Evolutionary conservation across 1,284 basidiomycete species (phyloP).

Genomic region (Chondrostereum purpureum): DNA sequence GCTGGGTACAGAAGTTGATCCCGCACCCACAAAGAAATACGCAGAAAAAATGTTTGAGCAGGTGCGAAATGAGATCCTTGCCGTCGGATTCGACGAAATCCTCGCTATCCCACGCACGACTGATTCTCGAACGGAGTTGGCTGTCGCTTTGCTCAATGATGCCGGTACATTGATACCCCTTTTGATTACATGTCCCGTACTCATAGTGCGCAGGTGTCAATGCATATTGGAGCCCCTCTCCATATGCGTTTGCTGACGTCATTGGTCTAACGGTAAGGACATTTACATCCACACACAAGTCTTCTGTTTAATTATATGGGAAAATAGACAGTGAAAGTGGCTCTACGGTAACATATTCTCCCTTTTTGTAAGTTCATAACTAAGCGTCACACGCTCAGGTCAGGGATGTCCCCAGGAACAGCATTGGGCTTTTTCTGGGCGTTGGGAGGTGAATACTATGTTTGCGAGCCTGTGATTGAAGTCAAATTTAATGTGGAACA

Average conservation of each 20-base stretch:
- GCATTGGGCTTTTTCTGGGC: constrained; percentile 67
- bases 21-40: constrained; percentile 43
- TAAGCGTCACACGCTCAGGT: too few species aligned
- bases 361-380: constrained; percentile 4
- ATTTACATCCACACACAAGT: constrained; percentile 4
- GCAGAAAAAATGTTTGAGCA: constrained; percentile 58
- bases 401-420: constrained; percentile 60
- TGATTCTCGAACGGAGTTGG: constrained; percentile 52
- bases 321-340: constrained; percentile 56
- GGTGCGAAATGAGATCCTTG: constrained; percentile 63
- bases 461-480: neutral
- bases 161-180: constrained; percentile 34
- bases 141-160: constrained; percentile 58
- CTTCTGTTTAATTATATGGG: constrained; percentile 4
- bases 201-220: constrained; percentile 40
- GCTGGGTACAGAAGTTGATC: constrained; percentile 55
- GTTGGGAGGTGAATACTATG: constrained; percentile 40
- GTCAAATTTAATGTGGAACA: constrained; percentile 8
- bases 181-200: constrained; percentile 7
- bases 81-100: constrained; percentile 62
- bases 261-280: constrained; percentile 55
- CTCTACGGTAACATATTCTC: constrained; percentile 37
- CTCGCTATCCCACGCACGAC: constrained; percentile 52
- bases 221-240: constrained; percentile 59
- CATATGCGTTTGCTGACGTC: constrained; percentile 50